phyloP scores from a whole-genome alignment of 208 protist species.

The Tritrichomonas foetus region DNA sequence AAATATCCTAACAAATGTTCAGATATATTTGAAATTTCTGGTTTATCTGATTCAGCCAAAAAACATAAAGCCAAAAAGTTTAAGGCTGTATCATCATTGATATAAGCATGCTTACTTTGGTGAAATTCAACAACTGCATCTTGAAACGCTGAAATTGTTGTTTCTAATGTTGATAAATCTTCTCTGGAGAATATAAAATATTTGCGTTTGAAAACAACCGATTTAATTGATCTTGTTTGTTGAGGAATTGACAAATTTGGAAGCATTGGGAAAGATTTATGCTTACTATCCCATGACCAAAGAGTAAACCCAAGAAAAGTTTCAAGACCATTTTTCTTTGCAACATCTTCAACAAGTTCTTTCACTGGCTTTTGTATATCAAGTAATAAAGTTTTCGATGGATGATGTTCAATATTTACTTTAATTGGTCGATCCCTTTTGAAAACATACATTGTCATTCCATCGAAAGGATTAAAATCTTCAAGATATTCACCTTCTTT shows the following conservation, averaged over 20 bases:
- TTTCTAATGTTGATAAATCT: slow-evolving; percentile 16
- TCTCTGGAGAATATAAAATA: not conserved
- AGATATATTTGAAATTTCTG: not conserved
- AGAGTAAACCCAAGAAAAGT: not conserved
- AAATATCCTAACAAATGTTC: not conserved
- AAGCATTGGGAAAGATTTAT: not conserved
- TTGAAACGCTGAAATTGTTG: not conserved
- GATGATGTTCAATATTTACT: not conserved
- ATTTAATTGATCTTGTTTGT: slow-evolving; percentile 6
- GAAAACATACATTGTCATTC: not conserved
- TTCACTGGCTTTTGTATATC: not conserved
- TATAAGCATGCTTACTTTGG: not conserved
- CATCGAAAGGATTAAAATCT: not conserved
- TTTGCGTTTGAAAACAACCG: not conserved
- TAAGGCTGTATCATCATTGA: not conserved
- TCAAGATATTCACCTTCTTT: not conserved
- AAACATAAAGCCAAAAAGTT: too few relatives aligned
- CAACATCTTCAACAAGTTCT: not conserved
- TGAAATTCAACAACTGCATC: not conserved
- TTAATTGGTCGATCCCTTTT: not conserved
- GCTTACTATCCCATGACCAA: not conserved
- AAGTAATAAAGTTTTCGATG: not conserved
- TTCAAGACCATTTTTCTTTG: not conserved
- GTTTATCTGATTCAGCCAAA: not conserved
- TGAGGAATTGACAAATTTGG: not conserved